Evolutionary conservation across 305 asterid genomes (phyloP).

Genomic region (Solanum hybrid): DNA sequence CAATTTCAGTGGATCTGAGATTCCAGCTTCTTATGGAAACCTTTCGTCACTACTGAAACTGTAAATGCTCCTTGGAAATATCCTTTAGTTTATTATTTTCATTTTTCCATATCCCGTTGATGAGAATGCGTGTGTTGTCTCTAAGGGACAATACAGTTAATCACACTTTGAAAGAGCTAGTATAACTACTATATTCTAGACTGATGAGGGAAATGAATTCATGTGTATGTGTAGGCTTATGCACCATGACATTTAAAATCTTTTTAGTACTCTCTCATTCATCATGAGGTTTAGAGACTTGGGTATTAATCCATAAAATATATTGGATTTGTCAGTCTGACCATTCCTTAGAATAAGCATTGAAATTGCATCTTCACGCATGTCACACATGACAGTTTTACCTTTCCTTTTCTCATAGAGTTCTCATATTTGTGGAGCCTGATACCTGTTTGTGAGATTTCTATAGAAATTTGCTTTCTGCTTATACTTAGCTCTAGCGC

Average conservation of each 20-base stretch:
- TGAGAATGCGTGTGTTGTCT: background rate
- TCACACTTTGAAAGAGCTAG: background rate
- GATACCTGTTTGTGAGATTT: background rate
- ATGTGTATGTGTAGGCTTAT: background rate
- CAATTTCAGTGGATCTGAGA: conserved; percentile 30
- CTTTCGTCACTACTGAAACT: conserved; percentile 23
- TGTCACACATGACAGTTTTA: background rate
- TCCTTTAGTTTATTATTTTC: background rate
- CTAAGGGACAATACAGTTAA: background rate
- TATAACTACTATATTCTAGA: background rate
- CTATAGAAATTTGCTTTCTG: background rate
- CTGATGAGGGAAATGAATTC: background rate
- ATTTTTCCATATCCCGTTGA: background rate
- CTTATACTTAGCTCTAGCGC: background rate
- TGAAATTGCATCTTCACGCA: background rate
- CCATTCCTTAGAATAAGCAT: background rate
- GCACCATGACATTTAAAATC: conserved; percentile 2
- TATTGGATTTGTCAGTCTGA: background rate
- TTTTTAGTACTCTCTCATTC: background rate
- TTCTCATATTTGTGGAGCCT: background rate
- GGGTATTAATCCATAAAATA: background rate
- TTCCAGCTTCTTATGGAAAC: conserved; percentile 39
- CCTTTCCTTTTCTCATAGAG: background rate
- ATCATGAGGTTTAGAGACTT: background rate
- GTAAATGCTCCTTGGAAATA: conserved; percentile 17